Conservation (phyloP, 345 rosid genomes). For the Aquilaria sinensis region DNA sequence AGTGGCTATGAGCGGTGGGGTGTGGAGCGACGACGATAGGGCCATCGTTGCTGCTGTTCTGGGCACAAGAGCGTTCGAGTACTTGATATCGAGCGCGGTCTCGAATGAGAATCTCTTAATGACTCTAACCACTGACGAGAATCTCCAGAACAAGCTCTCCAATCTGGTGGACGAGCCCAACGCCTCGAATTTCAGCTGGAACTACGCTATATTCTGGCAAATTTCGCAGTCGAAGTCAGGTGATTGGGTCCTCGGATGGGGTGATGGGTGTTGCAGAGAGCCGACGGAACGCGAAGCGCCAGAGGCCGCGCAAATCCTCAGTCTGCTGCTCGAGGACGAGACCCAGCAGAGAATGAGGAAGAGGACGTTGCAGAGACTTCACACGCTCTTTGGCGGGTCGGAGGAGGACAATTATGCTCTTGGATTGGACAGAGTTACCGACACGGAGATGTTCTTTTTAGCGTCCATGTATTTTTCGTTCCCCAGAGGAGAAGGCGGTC, state of each 20-base stretch:
- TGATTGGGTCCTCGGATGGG: conserved; percentile 59
- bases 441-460: conserved; percentile 74
- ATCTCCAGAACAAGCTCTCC: conserved; percentile 73
- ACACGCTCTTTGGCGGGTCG: conserved; percentile 44
- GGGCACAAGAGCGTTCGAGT: conserved; percentile 66
- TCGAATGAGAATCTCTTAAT: conserved; percentile 50
- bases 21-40: conserved; percentile 73
- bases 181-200: conserved; percentile 78
- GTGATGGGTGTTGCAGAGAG: conserved; percentile 64
- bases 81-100: conserved; percentile 57
- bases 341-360: conserved; percentile 62
- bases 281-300: conserved; percentile 62
- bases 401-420: conserved; percentile 55
- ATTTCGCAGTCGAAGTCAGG: conserved; percentile 67
- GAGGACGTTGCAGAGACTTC: conserved; percentile 47
- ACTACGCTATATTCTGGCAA: conserved; percentile 89
- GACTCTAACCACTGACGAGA: conserved; percentile 58
- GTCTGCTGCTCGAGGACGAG: conserved; percentile 50
- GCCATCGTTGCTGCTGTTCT: conserved; percentile 59
- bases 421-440: conserved; percentile 72
- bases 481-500: conserved; percentile 60
- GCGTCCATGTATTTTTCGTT: conserved; percentile 91
- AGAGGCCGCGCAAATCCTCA: conserved; percentile 35
- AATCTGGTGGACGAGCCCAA: conserved; percentile 77
- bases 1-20: conserved; percentile 40